Base-by-base conservation (phyloP, 2,329 filamentous ascomycete genomes). In the Pleomassaria siparia region DNA sequence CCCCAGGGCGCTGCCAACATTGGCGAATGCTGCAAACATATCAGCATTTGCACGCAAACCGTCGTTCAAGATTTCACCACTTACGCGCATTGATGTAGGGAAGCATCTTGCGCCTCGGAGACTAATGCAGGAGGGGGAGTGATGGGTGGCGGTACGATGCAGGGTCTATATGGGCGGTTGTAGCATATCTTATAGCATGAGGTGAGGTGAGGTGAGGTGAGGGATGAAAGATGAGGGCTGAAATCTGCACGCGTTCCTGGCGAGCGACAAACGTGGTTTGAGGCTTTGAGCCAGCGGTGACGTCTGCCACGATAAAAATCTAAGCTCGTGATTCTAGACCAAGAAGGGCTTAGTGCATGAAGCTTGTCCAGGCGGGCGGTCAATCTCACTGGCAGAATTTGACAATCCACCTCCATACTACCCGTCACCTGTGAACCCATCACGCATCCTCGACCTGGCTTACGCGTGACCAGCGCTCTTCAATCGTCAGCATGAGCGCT, bases 401-500 rank as follows among this genome's bases (percentile, higher is more conserved):
- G 50, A 43, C 36, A 15, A 22, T n/a, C 21, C 32, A 35, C 40
- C 20, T 40, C 44, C n/a, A 44, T 29, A 18, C 9, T n/a, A n/a
- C n/a, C n/a, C n/a, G n/a, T n/a, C n/a, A n/a, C n/a, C n/a, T n/a
- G n/a, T n/a, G n/a, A n/a, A n/a, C n/a, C n/a, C n/a, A n/a, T n/a
- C n/a, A n/a, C n/a, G n/a, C 32, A 30, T 3, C 24, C 21, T 13
- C 3, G 16, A 30, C 8, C 30, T 39, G 22, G 25, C 39, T 24
- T 21, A n/a, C 29, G 13, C 21, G 22, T 3, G 20, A 21, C 28
- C 21, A 13, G 18, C n/a, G 35, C 26, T 24, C 24, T 29, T 20
- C 35, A 37, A 33, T 43, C 40, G 49, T 46, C 43, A 56, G 18
- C 9, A 96, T 97, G 92, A 92, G 90, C 47, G 80, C 88, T 36